Percentiles rank a stretch among this genome's conserved stretches.
These are phyloP conservation scores for Cairneyella variabilis DNA, from an alignment of 495 filamentous ascomycete genomes.

Conservation along the genomic window DNA sequence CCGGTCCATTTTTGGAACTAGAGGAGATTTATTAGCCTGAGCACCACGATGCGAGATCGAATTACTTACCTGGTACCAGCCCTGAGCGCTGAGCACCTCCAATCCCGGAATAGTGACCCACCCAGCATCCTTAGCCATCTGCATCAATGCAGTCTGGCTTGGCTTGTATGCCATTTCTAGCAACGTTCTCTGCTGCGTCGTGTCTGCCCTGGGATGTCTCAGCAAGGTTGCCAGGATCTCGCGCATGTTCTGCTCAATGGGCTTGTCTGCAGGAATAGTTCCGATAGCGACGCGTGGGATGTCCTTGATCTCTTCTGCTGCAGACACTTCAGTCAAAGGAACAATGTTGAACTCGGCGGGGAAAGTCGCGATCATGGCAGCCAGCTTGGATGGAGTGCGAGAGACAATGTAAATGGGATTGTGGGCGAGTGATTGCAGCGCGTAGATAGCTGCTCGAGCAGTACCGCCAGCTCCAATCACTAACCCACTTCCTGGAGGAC, in stretches of 20 bases:
- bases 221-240: slow-evolving; percentile 65
- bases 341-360: slow-evolving; percentile 70
- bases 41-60: background rate
- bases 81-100: slow-evolving; percentile 88
- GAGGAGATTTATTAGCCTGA: background rate
- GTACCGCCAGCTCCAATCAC: slow-evolving; percentile 92
- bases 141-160: slow-evolving; percentile 76
- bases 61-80: slow-evolving; percentile 60
- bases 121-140: slow-evolving; percentile 72
- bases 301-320: slow-evolving; percentile 40
- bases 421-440: slow-evolving; percentile 78
- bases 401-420: slow-evolving; percentile 84
- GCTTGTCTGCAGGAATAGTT: slow-evolving; percentile 85
- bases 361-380: slow-evolving; percentile 67
- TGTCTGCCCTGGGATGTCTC: slow-evolving; percentile 40
- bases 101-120: slow-evolving; percentile 85
- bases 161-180: slow-evolving; percentile 98
- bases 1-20: slow-evolving; percentile 78
- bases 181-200: slow-evolving; percentile 52
- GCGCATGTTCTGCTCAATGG: slow-evolving; percentile 69
- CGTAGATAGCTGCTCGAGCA: slow-evolving; percentile 86
- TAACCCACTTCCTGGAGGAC: slow-evolving; percentile 46
- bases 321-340: slow-evolving; percentile 50
- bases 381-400: slow-evolving; percentile 64
- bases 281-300: slow-evolving; percentile 74